Percentiles rank a stretch among this genome's conserved stretches.
These are phyloP conservation scores for Fusarium siculi DNA, from an alignment of 2,329 filamentous ascomycete genomes.

Conservation along the genomic window DNA sequence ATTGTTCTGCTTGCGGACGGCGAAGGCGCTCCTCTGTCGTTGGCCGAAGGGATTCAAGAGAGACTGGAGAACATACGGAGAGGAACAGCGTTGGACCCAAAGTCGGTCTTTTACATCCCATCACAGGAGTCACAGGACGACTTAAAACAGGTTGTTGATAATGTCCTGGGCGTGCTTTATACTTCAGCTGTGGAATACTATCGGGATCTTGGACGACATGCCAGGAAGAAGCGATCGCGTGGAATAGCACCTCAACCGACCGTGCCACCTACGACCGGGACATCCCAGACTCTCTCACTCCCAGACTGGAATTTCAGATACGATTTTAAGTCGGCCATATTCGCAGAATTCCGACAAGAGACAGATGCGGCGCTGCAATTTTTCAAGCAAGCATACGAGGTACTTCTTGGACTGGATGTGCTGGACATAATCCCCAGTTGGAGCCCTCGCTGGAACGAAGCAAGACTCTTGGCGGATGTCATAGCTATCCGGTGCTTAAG, in stretches of 20 bases:
- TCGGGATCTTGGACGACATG: slow-evolving; percentile 90
- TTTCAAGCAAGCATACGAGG: slow-evolving; percentile 88
- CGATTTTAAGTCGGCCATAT: slow-evolving; percentile 90
- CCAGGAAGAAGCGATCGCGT: slow-evolving; percentile 85
- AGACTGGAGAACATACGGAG: slow-evolving; percentile 82
- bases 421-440: slow-evolving; percentile 90
- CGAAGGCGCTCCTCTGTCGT: slow-evolving; percentile 44
- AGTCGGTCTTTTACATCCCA: slow-evolving; percentile 86
- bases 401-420: slow-evolving; percentile 82
- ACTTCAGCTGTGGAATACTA: slow-evolving; percentile 88
- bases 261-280: slow-evolving; percentile 82
- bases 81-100: slow-evolving; percentile 82
- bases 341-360: slow-evolving; percentile 93
- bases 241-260: slow-evolving; percentile 83
- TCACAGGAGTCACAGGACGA: slow-evolving; percentile 77
- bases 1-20: slow-evolving; percentile 65
- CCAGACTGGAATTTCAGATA: slow-evolving; percentile 94
- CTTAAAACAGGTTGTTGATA: slow-evolving; percentile 77
- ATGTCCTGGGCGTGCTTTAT: slow-evolving; percentile 78
- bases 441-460: slow-evolving; percentile 91
- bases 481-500: slow-evolving; percentile 84
- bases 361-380: slow-evolving; percentile 87
- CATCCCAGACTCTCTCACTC: slow-evolving; percentile 84
- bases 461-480: slow-evolving; percentile 85
- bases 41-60: slow-evolving; percentile 75